Evolutionary conservation across 345 rosid species (phyloP).

Genomic region (Linum trigynum): DNA sequence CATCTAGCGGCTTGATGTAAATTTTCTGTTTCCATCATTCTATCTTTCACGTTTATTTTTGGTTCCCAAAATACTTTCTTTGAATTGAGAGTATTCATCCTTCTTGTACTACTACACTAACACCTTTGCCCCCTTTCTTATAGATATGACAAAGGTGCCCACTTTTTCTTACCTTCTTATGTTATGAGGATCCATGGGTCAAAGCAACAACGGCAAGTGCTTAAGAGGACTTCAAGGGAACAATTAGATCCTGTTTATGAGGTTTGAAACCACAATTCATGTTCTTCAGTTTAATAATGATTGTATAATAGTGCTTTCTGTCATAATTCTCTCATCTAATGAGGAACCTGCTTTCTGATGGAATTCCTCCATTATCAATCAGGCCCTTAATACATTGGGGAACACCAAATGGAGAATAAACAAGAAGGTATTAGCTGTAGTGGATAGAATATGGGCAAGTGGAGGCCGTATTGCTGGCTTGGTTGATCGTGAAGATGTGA

Average conservation of each 20-base stretch:
- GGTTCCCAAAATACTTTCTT: too few species aligned
- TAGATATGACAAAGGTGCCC: constrained; percentile 91
- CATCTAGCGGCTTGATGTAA: not conserved
- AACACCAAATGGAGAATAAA: constrained; percentile 90
- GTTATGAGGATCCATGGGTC: constrained; percentile 91
- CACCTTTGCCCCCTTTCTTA: constrained; percentile 1
- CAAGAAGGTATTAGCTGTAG: constrained; percentile 64
- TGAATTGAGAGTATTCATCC: too few species aligned
- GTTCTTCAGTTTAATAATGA: not conserved
- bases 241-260: constrained; percentile 74
- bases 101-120: too few species aligned
- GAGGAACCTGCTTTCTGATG: not conserved
- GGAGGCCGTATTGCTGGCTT: constrained; percentile 78
- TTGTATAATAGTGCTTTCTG: not conserved
- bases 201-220: constrained; percentile 69
- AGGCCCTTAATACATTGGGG: constrained; percentile 96
- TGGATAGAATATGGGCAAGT: constrained; percentile 89
- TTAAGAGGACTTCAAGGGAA: constrained; percentile 47
- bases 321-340: not conserved
- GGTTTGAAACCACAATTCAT: constrained; percentile 30
- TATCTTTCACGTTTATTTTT: too few species aligned
- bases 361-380: constrained; percentile 17
- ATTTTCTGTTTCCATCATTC: too few species aligned
- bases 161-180: constrained; percentile 70
- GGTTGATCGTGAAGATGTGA: constrained; percentile 85